Conservation (phyloP, 164 flowering plant species). For the Vitis labrusca region DNA sequence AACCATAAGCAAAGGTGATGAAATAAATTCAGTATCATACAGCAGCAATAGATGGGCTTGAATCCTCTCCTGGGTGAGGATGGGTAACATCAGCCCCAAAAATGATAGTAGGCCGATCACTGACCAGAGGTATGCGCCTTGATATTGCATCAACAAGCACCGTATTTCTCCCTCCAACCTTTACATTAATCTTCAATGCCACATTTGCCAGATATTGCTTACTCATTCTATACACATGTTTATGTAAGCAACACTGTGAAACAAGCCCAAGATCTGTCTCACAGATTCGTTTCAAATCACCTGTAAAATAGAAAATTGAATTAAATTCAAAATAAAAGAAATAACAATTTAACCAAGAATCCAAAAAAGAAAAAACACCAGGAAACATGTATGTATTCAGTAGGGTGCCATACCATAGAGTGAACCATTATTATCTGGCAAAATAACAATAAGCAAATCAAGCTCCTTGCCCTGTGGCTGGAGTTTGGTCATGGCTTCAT, state of each 20-base stretch:
- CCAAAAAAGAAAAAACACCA: neutral
- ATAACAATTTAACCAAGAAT: neutral
- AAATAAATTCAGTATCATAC: constrained; percentile 33
- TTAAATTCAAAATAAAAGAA: neutral
- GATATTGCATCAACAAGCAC: constrained; percentile 91
- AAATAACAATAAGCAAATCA: constrained; percentile 72
- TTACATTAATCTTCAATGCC: constrained; percentile 88
- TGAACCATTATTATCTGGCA: constrained; percentile 86
- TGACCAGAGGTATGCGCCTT: constrained; percentile 80
- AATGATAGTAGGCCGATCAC: constrained; percentile 86
- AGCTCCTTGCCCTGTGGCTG: constrained; percentile 61
- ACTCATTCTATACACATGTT: constrained; percentile 73
- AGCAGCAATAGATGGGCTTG: constrained; percentile 96
- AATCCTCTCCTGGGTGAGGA: constrained; percentile 97
- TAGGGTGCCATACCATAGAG: constrained; percentile 60
- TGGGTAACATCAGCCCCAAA: constrained; percentile 99
- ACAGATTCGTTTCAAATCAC: constrained; percentile 87
- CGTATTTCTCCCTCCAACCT: constrained; percentile 94
- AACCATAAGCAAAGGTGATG: neutral
- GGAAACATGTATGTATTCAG: neutral
- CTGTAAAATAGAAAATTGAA: constrained; percentile 26
- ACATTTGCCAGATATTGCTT: constrained; percentile 90
- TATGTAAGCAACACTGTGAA: constrained; percentile 86
- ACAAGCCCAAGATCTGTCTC: constrained; percentile 93
- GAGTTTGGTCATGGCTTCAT: constrained; percentile 68